phyloP scores from a whole-genome alignment of 805 yeast genomes.

The Spathaspora girioi region DNA sequence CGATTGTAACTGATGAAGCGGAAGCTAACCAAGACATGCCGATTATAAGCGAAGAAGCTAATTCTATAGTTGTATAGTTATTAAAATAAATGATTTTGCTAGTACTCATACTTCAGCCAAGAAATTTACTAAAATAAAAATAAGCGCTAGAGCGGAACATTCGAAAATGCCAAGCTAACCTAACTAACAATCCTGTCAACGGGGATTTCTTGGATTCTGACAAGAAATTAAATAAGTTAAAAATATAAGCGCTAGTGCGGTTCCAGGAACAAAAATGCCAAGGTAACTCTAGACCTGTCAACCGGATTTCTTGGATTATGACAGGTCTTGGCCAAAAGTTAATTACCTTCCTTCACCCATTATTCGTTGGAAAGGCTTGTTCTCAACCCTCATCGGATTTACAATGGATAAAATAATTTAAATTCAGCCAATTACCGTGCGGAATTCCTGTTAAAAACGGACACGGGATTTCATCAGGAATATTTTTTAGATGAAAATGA shows the following conservation, averaged over 20 bases:
- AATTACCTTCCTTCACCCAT: no score
- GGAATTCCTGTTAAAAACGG: neutral
- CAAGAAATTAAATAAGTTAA: no score
- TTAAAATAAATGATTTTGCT: neutral
- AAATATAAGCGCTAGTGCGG: no score
- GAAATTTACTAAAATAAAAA: neutral
- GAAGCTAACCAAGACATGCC: neutral
- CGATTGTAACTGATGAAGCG: neutral
- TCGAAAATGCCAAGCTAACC: no score
- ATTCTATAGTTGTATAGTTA: neutral
- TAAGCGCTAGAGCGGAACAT: no score
- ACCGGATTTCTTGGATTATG: no score
- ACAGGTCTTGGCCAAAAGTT: no score
- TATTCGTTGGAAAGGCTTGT: neutral
- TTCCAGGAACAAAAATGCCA: no score
- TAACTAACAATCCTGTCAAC: no score
- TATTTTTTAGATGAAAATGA: neutral
- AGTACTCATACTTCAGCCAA: neutral
- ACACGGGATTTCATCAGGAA: neutral
- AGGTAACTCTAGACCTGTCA: no score
- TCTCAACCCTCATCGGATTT: neutral
- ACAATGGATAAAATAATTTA: neutral
- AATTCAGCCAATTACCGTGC: neutral
- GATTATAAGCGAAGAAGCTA: neutral
- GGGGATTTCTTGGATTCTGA: no score